Base-by-base conservation (phyloP, 768 basidiomycete genomes). In the Boletus subparvulus region DNA sequence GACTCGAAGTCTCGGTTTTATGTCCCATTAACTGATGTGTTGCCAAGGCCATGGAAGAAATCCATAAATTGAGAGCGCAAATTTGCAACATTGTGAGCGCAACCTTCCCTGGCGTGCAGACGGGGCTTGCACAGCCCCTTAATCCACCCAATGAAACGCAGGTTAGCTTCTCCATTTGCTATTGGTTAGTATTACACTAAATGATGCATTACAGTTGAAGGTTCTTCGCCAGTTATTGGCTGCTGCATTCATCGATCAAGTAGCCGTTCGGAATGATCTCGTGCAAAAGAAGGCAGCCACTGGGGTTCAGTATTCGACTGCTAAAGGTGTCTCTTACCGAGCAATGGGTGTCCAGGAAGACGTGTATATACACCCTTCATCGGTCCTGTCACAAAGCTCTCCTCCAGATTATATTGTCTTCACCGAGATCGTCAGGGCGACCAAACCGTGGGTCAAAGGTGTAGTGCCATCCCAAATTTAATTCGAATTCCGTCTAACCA, bases 21-120 rank as follows among this genome's bases (percentile, higher is more conserved):
- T 49, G 33, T 28, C 41, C 30, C 33, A 9, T 47, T 44, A 6
- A 49, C 36, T 61, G 32, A 65, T 8, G 47, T 41, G 28, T 42
- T 30, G 8, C 52, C 30, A 19, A 98, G 95, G 92, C 94, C 0
- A 98, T 99, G 95, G 92, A 97, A 73, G 97, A 99, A 75, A 96
- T 97, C 36, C 97, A 95, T 72, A 98, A 98, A 69, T 79, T 99
- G 6, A 84, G 94, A 36, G 80, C 85, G 0, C 97, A 99, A 66
- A 88, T 99, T 54, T 89, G 83, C 64, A 83, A 81, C 55, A 94
- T 98, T 44, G 90, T 96, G 6, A 79, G 81, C 54, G 75, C 81
- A n/a, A 90, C 90, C 66, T 92, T 94, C 60, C 83, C 87, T 4
- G 82, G 80, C 5, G 71, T 79, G 6, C 78, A 87, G 52, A 74